Evolutionary conservation across 345 rosid species (phyloP), one percentile per base, ranked within the genome.

Genomic region (Dovyalis caffra): DNA sequence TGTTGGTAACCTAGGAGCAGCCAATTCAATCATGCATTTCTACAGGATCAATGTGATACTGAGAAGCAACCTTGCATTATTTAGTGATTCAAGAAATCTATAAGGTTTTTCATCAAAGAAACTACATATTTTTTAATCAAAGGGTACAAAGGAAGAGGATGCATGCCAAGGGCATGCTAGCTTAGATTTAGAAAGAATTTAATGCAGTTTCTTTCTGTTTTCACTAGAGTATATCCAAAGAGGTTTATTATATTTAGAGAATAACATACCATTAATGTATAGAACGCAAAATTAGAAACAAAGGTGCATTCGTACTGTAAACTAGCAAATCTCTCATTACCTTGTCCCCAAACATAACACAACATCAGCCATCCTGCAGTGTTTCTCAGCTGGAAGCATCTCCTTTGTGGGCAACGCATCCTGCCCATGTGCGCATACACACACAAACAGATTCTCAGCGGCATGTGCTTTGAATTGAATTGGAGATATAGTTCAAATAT

Each of bases 331-430:
- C 34, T 20, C 8, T 21, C 9, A 8, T 64, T 57, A 93, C 98
- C 98, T 93, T 70, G 99, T 95, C 65, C 98, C 99, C 76, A 95
- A 85, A 79, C 99, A 95, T 25, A 95, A 85, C 28, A 95, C 96
- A 73, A 93, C 85, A 85, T 95, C 99, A 82, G 94, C 97, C 88
- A 82, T 87, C 82, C 78, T 87, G 77, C 99, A 95, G 71, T 95
- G 92, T 78, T 89, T 88, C 83, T 95, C 98, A 12, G 98, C 96
- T 57, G 85, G 90, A 84, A 84, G 87, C 87, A 95, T 89, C 84
- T 95, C 99, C 75, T 87, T 88, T 29, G 82, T 63, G 45, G 99
- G 99, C 85, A 94, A 83, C 26, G 97, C 97, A 81, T 95, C 98
- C 99, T 95, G 81, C 75, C 85, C 21, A 38, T 3, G 68, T 2